Conservation (phyloP, 2,329 filamentous ascomycete species). For the Trichoderma atroviride region DNA sequence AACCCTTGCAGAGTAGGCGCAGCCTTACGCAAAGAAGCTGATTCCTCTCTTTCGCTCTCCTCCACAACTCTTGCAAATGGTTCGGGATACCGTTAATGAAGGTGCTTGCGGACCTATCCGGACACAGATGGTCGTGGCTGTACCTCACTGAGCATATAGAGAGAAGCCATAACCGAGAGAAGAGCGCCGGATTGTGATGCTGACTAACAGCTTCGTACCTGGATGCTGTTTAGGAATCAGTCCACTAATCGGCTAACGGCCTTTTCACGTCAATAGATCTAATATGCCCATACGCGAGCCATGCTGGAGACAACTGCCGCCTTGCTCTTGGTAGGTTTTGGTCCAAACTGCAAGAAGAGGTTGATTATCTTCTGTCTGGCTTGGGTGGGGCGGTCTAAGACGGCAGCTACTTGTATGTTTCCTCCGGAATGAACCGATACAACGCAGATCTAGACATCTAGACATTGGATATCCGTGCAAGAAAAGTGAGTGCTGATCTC, state of each 20-base stretch:
- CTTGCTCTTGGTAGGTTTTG: neutral
- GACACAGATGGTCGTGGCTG: neutral
- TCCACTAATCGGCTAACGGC: neutral
- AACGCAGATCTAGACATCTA: slow-evolving; percentile 1
- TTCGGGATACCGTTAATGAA: neutral
- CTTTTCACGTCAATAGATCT: neutral
- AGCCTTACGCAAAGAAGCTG: too few relatives aligned
- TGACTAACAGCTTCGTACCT: neutral
- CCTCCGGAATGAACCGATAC: slow-evolving; percentile 17
- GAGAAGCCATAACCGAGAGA: neutral
- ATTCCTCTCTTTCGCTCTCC: too few relatives aligned
- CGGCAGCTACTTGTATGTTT: slow-evolving; percentile 3
- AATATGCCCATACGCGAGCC: neutral
- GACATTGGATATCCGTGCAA: neutral
- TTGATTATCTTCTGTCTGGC: neutral
- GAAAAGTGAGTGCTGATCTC: neutral
- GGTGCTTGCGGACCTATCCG: neutral
- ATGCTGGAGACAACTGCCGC: neutral
- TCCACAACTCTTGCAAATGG: neutral
- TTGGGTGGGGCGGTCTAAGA: neutral
- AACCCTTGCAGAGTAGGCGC: neutral
- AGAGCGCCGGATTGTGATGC: neutral
- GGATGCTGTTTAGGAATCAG: neutral
- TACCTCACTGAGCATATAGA: neutral
- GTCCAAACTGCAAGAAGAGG: neutral